These are phyloP conservation scores for Mortierella hygrophila DNA, from an alignment of 192 early-diverging fungal species.

Conservation along the genomic window DNA sequence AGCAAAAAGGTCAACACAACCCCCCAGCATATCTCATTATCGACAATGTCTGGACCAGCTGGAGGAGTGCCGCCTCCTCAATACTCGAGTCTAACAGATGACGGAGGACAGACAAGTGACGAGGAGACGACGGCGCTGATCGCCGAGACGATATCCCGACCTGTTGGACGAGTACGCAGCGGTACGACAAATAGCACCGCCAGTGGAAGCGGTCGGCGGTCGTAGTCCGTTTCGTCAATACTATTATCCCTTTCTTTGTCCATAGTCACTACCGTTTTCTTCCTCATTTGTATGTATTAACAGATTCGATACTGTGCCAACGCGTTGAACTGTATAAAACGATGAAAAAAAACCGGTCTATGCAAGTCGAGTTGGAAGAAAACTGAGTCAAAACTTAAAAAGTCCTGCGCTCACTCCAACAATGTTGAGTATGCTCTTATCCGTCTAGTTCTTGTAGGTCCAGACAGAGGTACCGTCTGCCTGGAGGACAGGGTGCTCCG, in stretches of 20 bases:
- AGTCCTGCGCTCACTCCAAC: no score
- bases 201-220: constrained; percentile 22
- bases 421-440: neutral
- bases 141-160: constrained; percentile 35
- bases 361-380: no score
- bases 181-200: constrained; percentile 27
- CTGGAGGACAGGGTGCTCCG: constrained; percentile 42
- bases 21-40: constrained; percentile 36
- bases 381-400: no score
- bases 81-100: constrained; percentile 50
- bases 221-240: neutral
- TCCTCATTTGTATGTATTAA: neutral
- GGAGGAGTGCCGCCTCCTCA: constrained; percentile 48
- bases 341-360: no score
- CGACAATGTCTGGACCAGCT: constrained; percentile 31
- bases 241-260: neutral
- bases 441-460: constrained; percentile 38
- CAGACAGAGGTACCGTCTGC: constrained; percentile 41
- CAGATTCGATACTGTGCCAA: neutral
- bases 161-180: constrained; percentile 32
- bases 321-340: no score
- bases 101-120: constrained; percentile 5
- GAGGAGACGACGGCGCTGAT: constrained; percentile 40
- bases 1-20: constrained; percentile 9
- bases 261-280: neutral